phyloP scores from a whole-genome alignment of 805 yeast species.

The Metschnikowia kunwiensis region DNA sequence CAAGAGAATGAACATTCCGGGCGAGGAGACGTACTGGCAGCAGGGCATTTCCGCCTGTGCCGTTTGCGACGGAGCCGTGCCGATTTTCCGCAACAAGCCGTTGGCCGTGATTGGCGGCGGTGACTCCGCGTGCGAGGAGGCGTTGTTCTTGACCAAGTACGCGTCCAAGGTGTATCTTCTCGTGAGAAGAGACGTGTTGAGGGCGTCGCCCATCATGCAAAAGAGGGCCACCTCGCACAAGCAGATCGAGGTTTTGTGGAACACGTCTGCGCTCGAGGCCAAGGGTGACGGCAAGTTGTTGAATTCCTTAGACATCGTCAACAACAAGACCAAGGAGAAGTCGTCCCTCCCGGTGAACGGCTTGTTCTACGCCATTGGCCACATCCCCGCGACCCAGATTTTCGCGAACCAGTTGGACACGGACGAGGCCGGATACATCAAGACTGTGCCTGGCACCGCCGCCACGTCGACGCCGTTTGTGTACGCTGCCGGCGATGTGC shows the following conservation, averaged over 20 bases:
- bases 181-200: slow-evolving; percentile 89
- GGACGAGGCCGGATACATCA: slow-evolving; percentile 84
- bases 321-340: slow-evolving; percentile 68
- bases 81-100: slow-evolving; percentile 96
- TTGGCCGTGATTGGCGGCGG: slow-evolving; percentile 99
- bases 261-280: slow-evolving; percentile 83
- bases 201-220: slow-evolving; percentile 97
- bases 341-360: slow-evolving; percentile 79
- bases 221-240: slow-evolving; percentile 82
- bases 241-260: slow-evolving; percentile 86
- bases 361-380: slow-evolving; percentile 97
- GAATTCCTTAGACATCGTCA: slow-evolving; percentile 58
- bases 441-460: slow-evolving; percentile 87
- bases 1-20: slow-evolving; percentile 87
- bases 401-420: slow-evolving; percentile 75
- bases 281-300: slow-evolving; percentile 91
- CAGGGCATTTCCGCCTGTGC: slow-evolving; percentile 99
- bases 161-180: slow-evolving; percentile 93
- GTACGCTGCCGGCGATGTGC: slow-evolving; percentile 99
- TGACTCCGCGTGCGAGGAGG: slow-evolving; percentile 99
- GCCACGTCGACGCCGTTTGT: slow-evolving; percentile 85
- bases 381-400: slow-evolving; percentile 87
- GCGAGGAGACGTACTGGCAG: slow-evolving; percentile 99
- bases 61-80: slow-evolving; percentile 99
- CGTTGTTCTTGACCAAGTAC: slow-evolving; percentile 92